Base-by-base conservation (phyloP, 2,329 filamentous ascomycete species). In the Leptographium lundbergii region DNA sequence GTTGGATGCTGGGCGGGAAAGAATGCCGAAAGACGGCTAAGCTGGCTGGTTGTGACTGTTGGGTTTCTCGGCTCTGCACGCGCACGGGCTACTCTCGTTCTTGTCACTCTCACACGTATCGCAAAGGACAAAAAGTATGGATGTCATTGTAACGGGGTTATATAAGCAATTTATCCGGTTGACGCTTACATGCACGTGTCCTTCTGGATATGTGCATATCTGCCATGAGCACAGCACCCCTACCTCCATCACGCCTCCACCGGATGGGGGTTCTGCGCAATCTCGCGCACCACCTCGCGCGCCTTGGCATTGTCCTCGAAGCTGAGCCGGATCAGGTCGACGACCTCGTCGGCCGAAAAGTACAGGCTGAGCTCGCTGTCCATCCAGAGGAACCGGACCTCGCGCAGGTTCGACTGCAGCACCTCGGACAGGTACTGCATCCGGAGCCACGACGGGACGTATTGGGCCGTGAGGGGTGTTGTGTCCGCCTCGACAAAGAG, bases 311-410 rank as follows among this genome's bases (percentile, higher is more conserved):
- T 86, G 65, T 81, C 79, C 69, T 84, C 83, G 65, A 87, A 87
- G 67, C 82, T 86, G 24, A 82, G 74, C 56, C 77, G 74, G 53
- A 86, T 80, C 65, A 87, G 67, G 62, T 87, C 82, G 39, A 85
- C 70, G 17, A 86, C 81, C 71, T 86, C 83, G 5, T 77, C 77
- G 9, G 73, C 75, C 0, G 78, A 75, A 64, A 86, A 86, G 68
- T 85, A 84, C 45, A 85, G 67, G 62, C 82, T 84, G 50, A 87
- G 72, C 68, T 86, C 82, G 69, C 82, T 83, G 62, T 87, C 82
- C 65, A 80, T 76, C 84, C 84, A 87, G 45, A 87, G 69, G 62
- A 75, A 85, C 60, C 75, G 76, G 59, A 87, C 79, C 62, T 86
- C 84, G 62, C 79, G 79, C 57, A 86, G 72, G 65, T 86, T 85